Evolutionary conservation across 2,329 filamentous ascomycete species (phyloP).

Genomic region (Uncinocarpus reesii): DNA sequence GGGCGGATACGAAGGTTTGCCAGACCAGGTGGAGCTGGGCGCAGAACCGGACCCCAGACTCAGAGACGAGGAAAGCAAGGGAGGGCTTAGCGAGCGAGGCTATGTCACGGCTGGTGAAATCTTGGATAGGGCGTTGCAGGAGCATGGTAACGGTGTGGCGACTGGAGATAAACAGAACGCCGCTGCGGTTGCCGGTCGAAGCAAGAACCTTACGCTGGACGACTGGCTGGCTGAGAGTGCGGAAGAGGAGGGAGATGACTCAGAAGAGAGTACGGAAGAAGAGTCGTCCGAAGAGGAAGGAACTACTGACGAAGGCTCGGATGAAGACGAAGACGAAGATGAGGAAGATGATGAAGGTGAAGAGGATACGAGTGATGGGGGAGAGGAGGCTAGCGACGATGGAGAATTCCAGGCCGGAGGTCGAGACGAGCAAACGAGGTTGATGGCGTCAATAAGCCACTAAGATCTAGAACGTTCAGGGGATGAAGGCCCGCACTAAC

Average conservation of each 20-base stretch:
- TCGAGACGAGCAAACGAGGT: not conserved
- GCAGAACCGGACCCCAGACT: constrained; percentile 67
- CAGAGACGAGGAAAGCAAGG: constrained; percentile 49
- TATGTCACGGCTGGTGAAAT: constrained; percentile 41
- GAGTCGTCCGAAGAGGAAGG: constrained; percentile 32
- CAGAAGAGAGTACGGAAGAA: constrained; percentile 33
- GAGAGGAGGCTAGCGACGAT: constrained; percentile 20
- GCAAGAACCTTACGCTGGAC: constrained; percentile 69
- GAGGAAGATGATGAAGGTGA: constrained; percentile 30
- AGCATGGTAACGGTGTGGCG: constrained; percentile 29
- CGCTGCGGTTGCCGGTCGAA: constrained; percentile 12
- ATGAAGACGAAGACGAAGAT: constrained; percentile 10
- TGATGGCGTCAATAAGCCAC: too few relatives aligned
- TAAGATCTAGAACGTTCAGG: too few relatives aligned
- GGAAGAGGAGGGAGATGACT: constrained; percentile 42
- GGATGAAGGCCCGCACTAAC: too few relatives aligned
- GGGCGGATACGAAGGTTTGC: constrained; percentile 66
- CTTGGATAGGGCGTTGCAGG: constrained; percentile 36
- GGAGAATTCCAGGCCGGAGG: not conserved
- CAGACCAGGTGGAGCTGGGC: constrained; percentile 73
- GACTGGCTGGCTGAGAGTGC: constrained; percentile 79
- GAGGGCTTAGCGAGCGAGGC: constrained; percentile 32
- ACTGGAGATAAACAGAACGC: constrained; percentile 36
- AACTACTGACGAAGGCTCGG: not conserved
- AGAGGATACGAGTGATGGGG: constrained; percentile 35